These are phyloP conservation scores for Hygrocybe punicea DNA, from an alignment of 768 basidiomycete species.

Conservation along the genomic window DNA sequence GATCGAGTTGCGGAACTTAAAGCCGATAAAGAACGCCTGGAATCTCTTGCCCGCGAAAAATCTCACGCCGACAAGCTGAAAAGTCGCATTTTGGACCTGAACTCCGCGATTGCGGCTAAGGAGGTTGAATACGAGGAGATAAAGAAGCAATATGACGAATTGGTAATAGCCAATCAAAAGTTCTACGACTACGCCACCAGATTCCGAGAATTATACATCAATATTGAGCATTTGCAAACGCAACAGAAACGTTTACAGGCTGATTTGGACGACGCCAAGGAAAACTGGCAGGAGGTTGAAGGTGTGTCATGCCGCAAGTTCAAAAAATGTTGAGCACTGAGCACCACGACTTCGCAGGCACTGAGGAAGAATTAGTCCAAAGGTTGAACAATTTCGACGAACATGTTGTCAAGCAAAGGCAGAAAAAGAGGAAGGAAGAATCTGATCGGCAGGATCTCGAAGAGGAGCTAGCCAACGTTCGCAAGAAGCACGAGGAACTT, in stretches of 20 bases:
- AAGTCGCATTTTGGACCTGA: slow-evolving; percentile 59
- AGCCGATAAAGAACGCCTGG: slow-evolving; percentile 83
- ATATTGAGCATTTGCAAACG: slow-evolving; percentile 59
- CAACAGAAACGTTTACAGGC: slow-evolving; percentile 58
- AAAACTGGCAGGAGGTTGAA: slow-evolving; percentile 62
- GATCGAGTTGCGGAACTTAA: slow-evolving; percentile 89
- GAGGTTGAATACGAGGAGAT: slow-evolving; percentile 72
- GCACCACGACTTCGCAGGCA: slow-evolving; percentile 42
- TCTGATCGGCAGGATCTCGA: slow-evolving; percentile 58
- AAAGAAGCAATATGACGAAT: slow-evolving; percentile 58
- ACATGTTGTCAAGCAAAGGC: slow-evolving; percentile 50
- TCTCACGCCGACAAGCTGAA: slow-evolving; percentile 81
- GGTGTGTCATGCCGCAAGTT: slow-evolving; percentile 41
- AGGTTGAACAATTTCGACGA: slow-evolving; percentile 59
- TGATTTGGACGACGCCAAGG: slow-evolving; percentile 59
- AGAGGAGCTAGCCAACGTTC: slow-evolving; percentile 50
- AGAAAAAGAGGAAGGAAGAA: slow-evolving; percentile 46
- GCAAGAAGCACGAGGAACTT: slow-evolving; percentile 53
- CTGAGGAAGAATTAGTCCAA: slow-evolving; percentile 64
- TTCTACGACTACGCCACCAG: slow-evolving; percentile 82
- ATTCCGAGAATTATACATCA: slow-evolving; percentile 81
- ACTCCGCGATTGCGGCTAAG: slow-evolving; percentile 59
- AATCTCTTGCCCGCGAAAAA: slow-evolving; percentile 77
- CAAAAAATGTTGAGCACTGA: neutral
- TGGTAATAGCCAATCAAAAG: slow-evolving; percentile 65